A percentile compares a stretch with the other conserved stretches of the same genome.
phyloP scores from a whole-genome alignment of 441 rosid species.

The Erodium trifolium region DNA sequence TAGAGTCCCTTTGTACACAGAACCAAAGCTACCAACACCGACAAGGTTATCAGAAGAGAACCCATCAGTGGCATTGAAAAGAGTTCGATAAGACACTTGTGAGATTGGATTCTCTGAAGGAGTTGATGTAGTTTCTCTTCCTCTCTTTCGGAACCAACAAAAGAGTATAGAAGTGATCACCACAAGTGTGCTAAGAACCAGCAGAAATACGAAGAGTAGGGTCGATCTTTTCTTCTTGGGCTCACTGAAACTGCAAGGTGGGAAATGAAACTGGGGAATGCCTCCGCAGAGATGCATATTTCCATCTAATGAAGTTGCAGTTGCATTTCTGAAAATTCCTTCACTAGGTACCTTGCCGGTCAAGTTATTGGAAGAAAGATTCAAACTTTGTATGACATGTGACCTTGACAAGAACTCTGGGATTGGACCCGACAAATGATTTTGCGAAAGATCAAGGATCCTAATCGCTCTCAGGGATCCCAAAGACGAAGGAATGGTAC shows the following conservation, averaged over 20 bases:
- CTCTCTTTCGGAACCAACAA: not conserved
- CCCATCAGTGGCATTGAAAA: slow-evolving; percentile 13
- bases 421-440: slow-evolving; percentile 22
- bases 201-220: not conserved
- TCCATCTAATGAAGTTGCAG: slow-evolving; percentile 15
- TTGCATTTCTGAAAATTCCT: slow-evolving; percentile 26
- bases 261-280: slow-evolving; percentile 15
- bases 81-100: slow-evolving; percentile 1
- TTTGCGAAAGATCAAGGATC: slow-evolving; percentile 18
- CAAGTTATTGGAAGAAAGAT: slow-evolving; percentile 25
- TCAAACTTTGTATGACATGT: slow-evolving; percentile 2
- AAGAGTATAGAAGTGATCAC: not conserved
- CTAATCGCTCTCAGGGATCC: slow-evolving; percentile 17
- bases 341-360: slow-evolving; percentile 18
- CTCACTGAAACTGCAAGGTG: slow-evolving; percentile 13
- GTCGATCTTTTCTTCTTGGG: not conserved
- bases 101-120: not conserved
- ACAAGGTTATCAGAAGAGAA: slow-evolving; percentile 6
- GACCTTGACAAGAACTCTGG: slow-evolving; percentile 15
- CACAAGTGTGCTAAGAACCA: not conserved
- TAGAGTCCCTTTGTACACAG: not conserved
- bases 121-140: not conserved
- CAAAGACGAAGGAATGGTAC: slow-evolving; percentile 18
- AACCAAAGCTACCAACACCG: slow-evolving; percentile 14
- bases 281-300: slow-evolving; percentile 31